Base-by-base conservation (phyloP, 306 rosid genomes). In the Geum urbanum region DNA sequence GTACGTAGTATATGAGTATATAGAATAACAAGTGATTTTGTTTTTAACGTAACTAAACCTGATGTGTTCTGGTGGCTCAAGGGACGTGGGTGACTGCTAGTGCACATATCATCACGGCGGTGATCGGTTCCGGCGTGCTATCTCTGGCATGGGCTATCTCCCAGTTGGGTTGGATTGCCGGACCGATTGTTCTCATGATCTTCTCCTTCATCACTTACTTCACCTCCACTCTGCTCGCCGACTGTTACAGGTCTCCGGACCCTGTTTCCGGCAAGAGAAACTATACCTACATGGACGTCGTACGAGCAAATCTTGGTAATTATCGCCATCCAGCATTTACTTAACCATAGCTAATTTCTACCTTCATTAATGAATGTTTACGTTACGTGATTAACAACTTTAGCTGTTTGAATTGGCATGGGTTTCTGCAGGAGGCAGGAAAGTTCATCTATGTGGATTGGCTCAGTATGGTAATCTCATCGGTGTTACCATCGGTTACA, bases 11-110 rank as follows among this genome's bases (percentile, higher is more conserved):
- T n/a, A n/a, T n/a, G n/a, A 45, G 1, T 9, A 45, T 45, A 45
- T 46, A 46, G 50, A 47, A 5, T 47, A 16, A 47, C 14, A 13
- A 19, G 22, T 54, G 35, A 9, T 24, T 3, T 24, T 54, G 35
- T 0, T 14, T 22, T 22, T 11, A 15, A 7, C 20, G 7, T 54
- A 20, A 54, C 60, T 52, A 52, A 52, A n/a, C 0, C 11, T 2
- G 22, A 50, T 15, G 20, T 55, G 37, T 5, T 24, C 3, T 22
- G 5, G 47, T 47, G 18, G 51, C 8, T 69, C 74, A 50, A 91
- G 97, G 99, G 64, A 95, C 99, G 19, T 95, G 97, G 99, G 41
- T 91, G 66, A 91, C 99, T 0, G 99, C 99, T 0, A 95, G 99
- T 71, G 99, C 99, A 6, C 99, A 95, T 47, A 95, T 95, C 18